A percentile compares a stretch with the other conserved stretches of the same genome.
Conservation (phyloP, 805 yeast species). For the Nakazawaea ambrosiae region DNA sequence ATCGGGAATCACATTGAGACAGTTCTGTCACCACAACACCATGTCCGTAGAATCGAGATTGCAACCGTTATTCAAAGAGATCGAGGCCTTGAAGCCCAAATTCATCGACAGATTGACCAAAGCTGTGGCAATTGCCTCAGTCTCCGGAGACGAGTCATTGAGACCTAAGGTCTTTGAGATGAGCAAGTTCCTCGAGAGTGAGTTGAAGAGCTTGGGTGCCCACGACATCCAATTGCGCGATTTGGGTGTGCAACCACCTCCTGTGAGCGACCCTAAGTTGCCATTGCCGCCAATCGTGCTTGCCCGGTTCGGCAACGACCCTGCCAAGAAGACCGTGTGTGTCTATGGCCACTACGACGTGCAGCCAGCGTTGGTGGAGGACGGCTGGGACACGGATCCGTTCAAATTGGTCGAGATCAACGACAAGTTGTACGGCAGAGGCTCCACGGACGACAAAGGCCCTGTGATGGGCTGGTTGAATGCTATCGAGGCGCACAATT, state of each 20-base stretch:
- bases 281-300: constrained; percentile 93
- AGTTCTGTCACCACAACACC: too few species aligned
- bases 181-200: constrained; percentile 72
- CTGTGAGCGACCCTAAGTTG: constrained; percentile 58
- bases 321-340: constrained; percentile 78
- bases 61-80: constrained; percentile 43
- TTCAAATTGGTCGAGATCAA: constrained; percentile 67
- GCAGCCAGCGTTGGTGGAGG: constrained; percentile 88
- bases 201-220: constrained; percentile 70
- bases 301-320: constrained; percentile 78
- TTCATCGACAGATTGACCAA: constrained; percentile 66
- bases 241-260: constrained; percentile 89
- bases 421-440: constrained; percentile 79
- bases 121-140: constrained; percentile 95
- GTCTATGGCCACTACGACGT: constrained; percentile 98
- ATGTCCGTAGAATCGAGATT: constrained; percentile 23
- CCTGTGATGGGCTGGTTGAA: constrained; percentile 98
- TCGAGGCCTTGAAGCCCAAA: constrained; percentile 67
- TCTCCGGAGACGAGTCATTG: constrained; percentile 81
- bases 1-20: too few species aligned
- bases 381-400: constrained; percentile 96
- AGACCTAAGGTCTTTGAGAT: constrained; percentile 88
- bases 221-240: constrained; percentile 74
- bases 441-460: constrained; percentile 96
- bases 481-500: constrained; percentile 83